Conservation (phyloP, 305 asterid genomes). For the Caryopteris hybrid region DNA sequence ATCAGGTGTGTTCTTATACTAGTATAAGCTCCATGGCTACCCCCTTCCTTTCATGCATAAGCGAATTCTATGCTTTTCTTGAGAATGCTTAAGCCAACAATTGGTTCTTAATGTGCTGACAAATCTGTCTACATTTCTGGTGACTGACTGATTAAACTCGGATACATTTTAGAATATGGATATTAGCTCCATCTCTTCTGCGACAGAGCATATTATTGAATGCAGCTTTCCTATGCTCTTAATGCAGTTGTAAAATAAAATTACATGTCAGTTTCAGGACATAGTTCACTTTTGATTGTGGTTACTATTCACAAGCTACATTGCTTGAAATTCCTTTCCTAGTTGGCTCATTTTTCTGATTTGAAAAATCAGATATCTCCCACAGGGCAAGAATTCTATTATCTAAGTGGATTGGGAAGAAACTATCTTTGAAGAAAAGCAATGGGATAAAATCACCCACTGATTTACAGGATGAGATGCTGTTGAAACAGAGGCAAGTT, state of each 20-base stretch:
- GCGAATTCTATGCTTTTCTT: neutral
- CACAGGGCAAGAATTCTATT: slow-evolving; percentile 85
- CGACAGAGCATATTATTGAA: neutral
- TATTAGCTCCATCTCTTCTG: neutral
- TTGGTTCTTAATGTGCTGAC: neutral
- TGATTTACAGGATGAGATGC: slow-evolving; percentile 70
- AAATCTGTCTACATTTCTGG: neutral
- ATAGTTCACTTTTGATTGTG: neutral
- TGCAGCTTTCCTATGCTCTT: neutral
- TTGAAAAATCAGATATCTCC: slow-evolving; percentile 87
- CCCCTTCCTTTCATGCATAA: neutral
- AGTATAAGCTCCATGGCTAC: slow-evolving; percentile 2
- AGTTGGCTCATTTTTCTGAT: slow-evolving; percentile 69
- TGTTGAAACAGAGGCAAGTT: slow-evolving; percentile 84
- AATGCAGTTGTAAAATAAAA: neutral
- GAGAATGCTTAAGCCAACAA: neutral
- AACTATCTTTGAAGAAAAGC: slow-evolving; percentile 51
- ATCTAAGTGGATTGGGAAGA: slow-evolving; percentile 72
- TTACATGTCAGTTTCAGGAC: neutral
- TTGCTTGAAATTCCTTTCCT: slow-evolving; percentile 21
- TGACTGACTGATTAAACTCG: neutral
- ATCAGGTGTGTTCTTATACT: slow-evolving; percentile 71
- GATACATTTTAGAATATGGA: neutral
- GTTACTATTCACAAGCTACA: neutral
- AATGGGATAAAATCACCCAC: slow-evolving; percentile 54